Conservation (phyloP, 1,284 basidiomycete species). For the Hemileia vastatrix region DNA sequence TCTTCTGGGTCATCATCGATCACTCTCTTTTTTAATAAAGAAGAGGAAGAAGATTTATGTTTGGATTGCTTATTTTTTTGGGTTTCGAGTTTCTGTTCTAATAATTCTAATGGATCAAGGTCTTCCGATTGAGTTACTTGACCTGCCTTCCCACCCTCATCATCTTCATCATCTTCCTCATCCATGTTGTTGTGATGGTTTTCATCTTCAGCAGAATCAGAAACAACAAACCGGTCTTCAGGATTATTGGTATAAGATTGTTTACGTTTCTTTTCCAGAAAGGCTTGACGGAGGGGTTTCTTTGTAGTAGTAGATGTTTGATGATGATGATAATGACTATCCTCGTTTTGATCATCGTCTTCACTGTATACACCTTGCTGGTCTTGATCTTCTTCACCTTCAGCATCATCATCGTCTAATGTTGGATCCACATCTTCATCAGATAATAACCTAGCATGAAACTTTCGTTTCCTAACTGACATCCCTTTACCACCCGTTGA, state of each 20-base stretch:
- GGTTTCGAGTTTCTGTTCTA: slow-evolving; percentile 14
- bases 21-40: too few species aligned
- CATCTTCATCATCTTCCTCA: slow-evolving; percentile 7
- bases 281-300: too few species aligned
- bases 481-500: background rate
- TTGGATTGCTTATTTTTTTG: background rate
- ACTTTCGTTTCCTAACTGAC: background rate
- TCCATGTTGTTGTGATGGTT: slow-evolving; percentile 30
- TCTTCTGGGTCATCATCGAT: too few species aligned
- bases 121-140: slow-evolving; percentile 23
- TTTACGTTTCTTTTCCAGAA: too few species aligned
- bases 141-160: slow-evolving; percentile 31
- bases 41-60: too few species aligned
- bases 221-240: too few species aligned
- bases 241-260: too few species aligned
- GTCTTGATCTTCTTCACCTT: slow-evolving; percentile 20
- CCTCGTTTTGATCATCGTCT: slow-evolving; percentile 32
- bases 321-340: too few species aligned
- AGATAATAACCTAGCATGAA: slow-evolving; percentile 9
- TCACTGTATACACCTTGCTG: slow-evolving; percentile 27
- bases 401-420: slow-evolving; percentile 34
- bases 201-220: slow-evolving; percentile 25
- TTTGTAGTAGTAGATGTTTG: too few species aligned
- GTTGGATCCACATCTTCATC: too few species aligned
- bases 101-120: background rate